Percentiles rank a stretch among this genome's conserved stretches.
These are phyloP conservation scores for Talaromyces sp. DNA, from an alignment of 2,329 filamentous ascomycete species.

Conservation along the genomic window DNA sequence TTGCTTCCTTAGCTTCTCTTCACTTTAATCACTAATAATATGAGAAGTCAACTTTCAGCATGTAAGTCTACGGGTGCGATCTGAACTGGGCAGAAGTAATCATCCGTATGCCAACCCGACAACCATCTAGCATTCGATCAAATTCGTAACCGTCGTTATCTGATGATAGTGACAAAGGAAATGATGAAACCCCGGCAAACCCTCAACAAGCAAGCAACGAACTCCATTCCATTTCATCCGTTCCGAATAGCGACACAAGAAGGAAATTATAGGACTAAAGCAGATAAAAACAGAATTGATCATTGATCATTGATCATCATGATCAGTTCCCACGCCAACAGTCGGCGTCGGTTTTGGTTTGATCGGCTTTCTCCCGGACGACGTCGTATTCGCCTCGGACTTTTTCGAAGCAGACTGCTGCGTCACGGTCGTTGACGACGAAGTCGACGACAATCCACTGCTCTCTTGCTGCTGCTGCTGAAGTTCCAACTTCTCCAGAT, in stretches of 20 bases:
- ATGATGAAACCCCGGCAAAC: background rate
- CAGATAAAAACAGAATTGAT: background rate
- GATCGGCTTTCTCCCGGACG: slow-evolving; percentile 16
- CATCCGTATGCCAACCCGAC: background rate
- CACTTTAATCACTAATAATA: slow-evolving; percentile 2
- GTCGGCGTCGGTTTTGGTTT: slow-evolving; percentile 17
- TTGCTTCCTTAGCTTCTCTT: background rate
- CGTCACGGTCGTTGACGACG: background rate
- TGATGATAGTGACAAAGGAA: slow-evolving; percentile 3
- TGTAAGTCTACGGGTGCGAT: background rate
- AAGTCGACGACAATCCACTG: background rate
- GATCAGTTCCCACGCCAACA: slow-evolving; percentile 15
- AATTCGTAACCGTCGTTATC: slow-evolving; percentile 1
- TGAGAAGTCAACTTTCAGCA: background rate
- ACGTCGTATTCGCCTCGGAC: slow-evolving; percentile 5
- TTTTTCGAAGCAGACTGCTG: background rate
- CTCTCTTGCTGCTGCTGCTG: slow-evolving; percentile 9
- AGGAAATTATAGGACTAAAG: background rate
- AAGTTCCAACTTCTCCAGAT: background rate
- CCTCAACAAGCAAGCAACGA: background rate
- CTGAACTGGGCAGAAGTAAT: background rate
- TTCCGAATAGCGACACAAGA: background rate
- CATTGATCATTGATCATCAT: background rate
- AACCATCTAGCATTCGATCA: background rate
- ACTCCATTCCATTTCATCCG: background rate